Evolutionary conservation across 345 rosid genomes (phyloP), one percentile per base, ranked within the genome.

Genomic region (Cardamine occulta): DNA sequence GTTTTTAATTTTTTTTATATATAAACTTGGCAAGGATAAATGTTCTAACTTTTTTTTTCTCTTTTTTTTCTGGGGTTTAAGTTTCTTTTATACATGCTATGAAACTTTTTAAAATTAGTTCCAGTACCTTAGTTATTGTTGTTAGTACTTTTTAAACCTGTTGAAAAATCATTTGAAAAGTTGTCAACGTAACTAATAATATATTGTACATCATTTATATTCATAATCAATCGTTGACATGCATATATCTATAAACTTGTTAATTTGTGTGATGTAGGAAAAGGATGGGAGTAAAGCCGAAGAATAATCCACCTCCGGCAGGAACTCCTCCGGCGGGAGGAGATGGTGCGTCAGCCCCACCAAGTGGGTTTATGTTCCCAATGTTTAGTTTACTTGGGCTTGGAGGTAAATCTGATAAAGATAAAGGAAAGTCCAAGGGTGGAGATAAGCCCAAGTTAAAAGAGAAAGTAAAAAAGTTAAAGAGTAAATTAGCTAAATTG

Each of bases 281-380:
- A 35, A 63, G 45, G 61, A 14, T 63, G 60, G 80, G 80, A 63
- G 45, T 55, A 45, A 63, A 47, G 35, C 26, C 71, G 10, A 21
- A 17, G n/a, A 1, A 69, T 8, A 69, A 69, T 63, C 80, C 80
- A 63, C 59, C 66, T 23, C 75, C 75, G 1, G 1, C 1, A 53
- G 80, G 74, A 42, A 21, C 67, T 51, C 79, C 74, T 1, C 80
- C 80, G 15, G 26, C n/a, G 0, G 63, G 17, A 9, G 72, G 23
- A 1, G 56, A 56, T 29, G 44, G 1, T 56, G 52, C 28, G 3
- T 8, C 66, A 42, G 8, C 47, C 5, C 44, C 12, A 29, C 5
- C 34, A 57, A 39, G 42, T 58, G 44, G 28, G n/a, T 18, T 45
- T 8, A 74, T 47, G 58, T 8, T 63, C 10, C 67, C 67, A 63